Percentiles rank a stretch among this genome's conserved stretches.
phyloP scores from a whole-genome alignment of 1,284 basidiomycete genomes.

The Ceratobasidium papillatum region DNA sequence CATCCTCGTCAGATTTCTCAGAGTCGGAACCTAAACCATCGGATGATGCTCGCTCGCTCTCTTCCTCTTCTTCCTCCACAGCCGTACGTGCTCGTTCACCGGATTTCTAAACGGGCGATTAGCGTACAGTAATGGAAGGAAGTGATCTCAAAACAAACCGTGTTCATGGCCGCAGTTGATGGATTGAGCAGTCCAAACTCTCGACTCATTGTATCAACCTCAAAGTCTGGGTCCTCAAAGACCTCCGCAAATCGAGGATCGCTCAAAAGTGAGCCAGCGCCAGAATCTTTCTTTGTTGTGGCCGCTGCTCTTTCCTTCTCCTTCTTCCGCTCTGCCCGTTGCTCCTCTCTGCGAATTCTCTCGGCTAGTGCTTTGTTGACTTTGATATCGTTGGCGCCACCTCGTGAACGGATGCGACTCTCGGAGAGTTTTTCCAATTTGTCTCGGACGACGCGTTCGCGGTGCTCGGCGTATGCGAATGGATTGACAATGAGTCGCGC shows the following conservation, averaged over 20 bases:
- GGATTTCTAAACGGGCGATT: background rate
- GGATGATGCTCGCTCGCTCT: conserved; percentile 82
- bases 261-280: conserved; percentile 68
- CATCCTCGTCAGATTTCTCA: conserved; percentile 49
- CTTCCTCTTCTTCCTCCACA: conserved; percentile 89
- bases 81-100: conserved; percentile 64
- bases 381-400: conserved; percentile 70
- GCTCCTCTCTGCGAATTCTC: conserved; percentile 77
- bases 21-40: conserved; percentile 61
- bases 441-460: conserved; percentile 85
- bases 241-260: conserved; percentile 92
- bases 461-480: conserved; percentile 93
- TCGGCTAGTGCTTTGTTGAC: conserved; percentile 95
- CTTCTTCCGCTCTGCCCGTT: conserved; percentile 67
- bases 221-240: conserved; percentile 94
- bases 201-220: conserved; percentile 86
- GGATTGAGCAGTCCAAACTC: conserved; percentile 95
- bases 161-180: background rate
- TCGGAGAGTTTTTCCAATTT: conserved; percentile 95
- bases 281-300: conserved; percentile 48
- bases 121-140: conserved; percentile 34
- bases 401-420: conserved; percentile 79
- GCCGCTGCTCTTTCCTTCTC: conserved; percentile 43
- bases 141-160: background rate
- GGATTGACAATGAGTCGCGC: conserved; percentile 96